A percentile compares a stretch with the other conserved stretches of the same genome.
phyloP scores from a whole-genome alignment of 2,329 filamentous ascomycete genomes.

The Colletotrichum orbiculare region DNA sequence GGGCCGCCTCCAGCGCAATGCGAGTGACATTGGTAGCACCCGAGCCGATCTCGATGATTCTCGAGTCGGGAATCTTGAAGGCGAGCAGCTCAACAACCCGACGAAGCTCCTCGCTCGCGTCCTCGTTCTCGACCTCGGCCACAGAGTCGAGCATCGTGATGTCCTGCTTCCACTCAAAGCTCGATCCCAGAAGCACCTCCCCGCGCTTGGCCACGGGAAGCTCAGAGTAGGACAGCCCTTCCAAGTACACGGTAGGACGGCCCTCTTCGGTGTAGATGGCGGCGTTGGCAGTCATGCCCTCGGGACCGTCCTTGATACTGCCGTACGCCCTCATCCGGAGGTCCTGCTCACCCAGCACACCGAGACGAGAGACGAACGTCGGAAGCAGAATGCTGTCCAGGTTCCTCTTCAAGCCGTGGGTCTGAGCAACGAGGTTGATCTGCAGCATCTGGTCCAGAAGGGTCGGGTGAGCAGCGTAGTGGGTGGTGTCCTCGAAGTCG shows the following conservation, averaged over 20 bases:
- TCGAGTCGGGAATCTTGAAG: conserved; percentile 23
- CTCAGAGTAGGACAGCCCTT: conserved; percentile 24
- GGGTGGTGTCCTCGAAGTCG: conserved; percentile 26
- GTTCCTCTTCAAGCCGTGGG: conserved; percentile 6
- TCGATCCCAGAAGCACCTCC: conserved; percentile 18
- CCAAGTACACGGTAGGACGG: conserved; percentile 13
- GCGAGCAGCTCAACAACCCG: not conserved
- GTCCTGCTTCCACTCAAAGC: conserved; percentile 23
- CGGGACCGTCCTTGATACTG: conserved; percentile 4
- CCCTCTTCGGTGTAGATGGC: conserved; percentile 26
- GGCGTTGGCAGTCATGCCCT: conserved; percentile 13
- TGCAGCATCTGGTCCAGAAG: conserved; percentile 28
- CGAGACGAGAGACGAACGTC: conserved; percentile 8
- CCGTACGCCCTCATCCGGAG: conserved; percentile 25
- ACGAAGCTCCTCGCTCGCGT: not conserved
- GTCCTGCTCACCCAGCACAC: conserved; percentile 15
- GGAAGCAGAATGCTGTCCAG: conserved; percentile 18
- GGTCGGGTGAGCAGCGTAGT: conserved; percentile 22
- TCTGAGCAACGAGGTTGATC: conserved; percentile 23
- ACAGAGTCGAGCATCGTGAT: conserved; percentile 10
- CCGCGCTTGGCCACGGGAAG: conserved; percentile 18
- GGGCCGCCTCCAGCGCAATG: conserved; percentile 13
- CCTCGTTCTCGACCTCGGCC: not conserved
- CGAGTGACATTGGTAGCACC: conserved; percentile 3
- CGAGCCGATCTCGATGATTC: conserved; percentile 14